A percentile compares a stretch with the other conserved stretches of the same genome.
Evolutionary conservation across 345 rosid genomes (phyloP).

Genomic region (Gossypium mustelinum): DNA sequence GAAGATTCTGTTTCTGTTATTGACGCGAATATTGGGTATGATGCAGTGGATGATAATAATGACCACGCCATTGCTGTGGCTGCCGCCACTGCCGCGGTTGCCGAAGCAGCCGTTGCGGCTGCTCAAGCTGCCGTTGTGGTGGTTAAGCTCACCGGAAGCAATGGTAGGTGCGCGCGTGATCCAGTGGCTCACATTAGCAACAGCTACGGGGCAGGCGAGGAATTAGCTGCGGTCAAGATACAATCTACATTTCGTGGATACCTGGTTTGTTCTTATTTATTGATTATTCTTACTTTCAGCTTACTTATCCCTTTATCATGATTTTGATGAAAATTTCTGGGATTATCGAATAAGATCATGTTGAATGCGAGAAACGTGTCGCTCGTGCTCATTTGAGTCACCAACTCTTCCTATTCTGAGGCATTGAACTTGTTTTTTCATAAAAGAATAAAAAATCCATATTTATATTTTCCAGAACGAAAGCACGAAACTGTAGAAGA

Average conservation of each 20-base stretch:
- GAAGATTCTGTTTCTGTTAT: constrained; percentile 3
- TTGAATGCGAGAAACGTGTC: constrained; percentile 16
- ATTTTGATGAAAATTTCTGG: constrained; percentile 7
- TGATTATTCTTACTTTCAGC: neutral
- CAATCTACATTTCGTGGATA: constrained; percentile 89
- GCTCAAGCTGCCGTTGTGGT: constrained; percentile 78
- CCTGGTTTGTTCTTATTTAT: constrained; percentile 45
- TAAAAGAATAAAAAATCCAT: too few relatives aligned
- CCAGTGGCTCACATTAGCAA: constrained; percentile 29
- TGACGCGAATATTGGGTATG: constrained; percentile 16
- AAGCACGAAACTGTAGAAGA: neutral
- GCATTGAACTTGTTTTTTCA: neutral
- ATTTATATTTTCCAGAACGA: neutral
- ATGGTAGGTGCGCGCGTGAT: constrained; percentile 48
- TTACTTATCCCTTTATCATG: neutral
- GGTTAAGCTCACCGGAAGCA: constrained; percentile 62
- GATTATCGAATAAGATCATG: constrained; percentile 15
- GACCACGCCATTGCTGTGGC: constrained; percentile 80
- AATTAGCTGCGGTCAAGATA: constrained; percentile 64
- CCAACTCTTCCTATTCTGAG: constrained; percentile 4
- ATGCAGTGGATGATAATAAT: constrained; percentile 27
- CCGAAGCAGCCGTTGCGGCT: constrained; percentile 75
- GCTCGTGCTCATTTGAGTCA: neutral
- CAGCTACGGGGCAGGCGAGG: constrained; percentile 27
- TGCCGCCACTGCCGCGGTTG: constrained; percentile 72